These are phyloP conservation scores for Coemansia sp. DNA, from an alignment of 192 early-diverging fungal species.

Conservation along the genomic window DNA sequence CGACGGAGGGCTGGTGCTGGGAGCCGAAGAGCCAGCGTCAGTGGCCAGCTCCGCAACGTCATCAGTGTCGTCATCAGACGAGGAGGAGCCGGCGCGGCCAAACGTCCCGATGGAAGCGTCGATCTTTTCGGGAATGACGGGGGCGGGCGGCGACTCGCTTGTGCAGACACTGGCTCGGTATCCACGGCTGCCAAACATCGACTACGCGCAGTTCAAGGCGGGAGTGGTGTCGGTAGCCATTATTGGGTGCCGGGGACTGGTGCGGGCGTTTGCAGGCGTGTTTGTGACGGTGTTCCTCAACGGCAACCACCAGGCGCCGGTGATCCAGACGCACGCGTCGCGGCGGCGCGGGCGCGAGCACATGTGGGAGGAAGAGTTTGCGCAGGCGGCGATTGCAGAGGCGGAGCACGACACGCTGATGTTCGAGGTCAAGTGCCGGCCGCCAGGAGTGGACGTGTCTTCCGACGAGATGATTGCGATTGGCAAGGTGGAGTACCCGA, in stretches of 20 bases:
- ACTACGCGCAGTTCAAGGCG: slow-evolving; percentile 48
- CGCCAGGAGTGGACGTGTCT: slow-evolving; percentile 28
- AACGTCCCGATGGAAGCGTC: slow-evolving; percentile 17
- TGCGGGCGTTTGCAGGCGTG: slow-evolving; percentile 49
- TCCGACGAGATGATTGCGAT: slow-evolving; percentile 53
- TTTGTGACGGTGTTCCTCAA: slow-evolving; percentile 51
- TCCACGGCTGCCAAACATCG: slow-evolving; percentile 51
- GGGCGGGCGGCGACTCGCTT: slow-evolving; percentile 26
- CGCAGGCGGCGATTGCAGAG: slow-evolving; percentile 49
- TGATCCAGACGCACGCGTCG: slow-evolving; percentile 47
- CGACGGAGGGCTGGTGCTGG: slow-evolving; percentile 44
- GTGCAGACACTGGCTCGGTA: slow-evolving; percentile 44
- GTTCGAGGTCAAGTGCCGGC: slow-evolving; percentile 42
- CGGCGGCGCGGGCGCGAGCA: slow-evolving; percentile 48
- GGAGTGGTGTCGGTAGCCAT: slow-evolving; percentile 45
- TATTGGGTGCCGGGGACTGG: slow-evolving; percentile 47
- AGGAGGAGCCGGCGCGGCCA: not conserved
- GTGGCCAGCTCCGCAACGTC: slow-evolving; percentile 14
- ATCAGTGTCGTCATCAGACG: not conserved
- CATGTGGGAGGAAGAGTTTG: slow-evolving; percentile 50
- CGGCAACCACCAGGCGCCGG: slow-evolving; percentile 45
- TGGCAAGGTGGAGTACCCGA: slow-evolving; percentile 44
- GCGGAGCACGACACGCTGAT: slow-evolving; percentile 30
- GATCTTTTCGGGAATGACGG: slow-evolving; percentile 47
- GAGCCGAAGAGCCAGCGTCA: slow-evolving; percentile 27